Conservation (phyloP, 257 asterid genomes). For the Osmanthus fragrans region DNA sequence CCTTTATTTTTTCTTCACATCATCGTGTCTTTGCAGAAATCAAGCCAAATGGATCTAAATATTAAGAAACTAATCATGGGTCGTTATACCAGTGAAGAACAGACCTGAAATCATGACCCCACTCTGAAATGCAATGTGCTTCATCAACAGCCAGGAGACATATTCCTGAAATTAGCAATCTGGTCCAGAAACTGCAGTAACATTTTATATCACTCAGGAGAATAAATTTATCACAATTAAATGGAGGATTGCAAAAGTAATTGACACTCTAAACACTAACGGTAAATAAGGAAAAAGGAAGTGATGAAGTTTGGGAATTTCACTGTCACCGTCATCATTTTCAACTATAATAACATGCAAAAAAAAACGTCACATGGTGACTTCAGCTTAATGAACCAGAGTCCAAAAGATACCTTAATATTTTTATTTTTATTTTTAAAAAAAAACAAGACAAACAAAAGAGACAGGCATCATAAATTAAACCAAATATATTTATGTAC, state of each 20-base stretch:
- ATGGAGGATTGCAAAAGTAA: neutral
- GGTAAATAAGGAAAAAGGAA: neutral
- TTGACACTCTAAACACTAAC: neutral
- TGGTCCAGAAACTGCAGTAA: constrained; percentile 87
- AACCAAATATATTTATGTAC: neutral
- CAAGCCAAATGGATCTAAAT: neutral
- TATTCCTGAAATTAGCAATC: constrained; percentile 64
- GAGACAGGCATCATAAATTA: neutral
- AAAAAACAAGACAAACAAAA: neutral
- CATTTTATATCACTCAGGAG: constrained; percentile 19
- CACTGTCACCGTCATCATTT: neutral
- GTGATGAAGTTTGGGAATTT: neutral
- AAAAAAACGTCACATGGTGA: neutral
- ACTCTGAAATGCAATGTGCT: constrained; percentile 98
- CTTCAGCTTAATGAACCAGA: neutral
- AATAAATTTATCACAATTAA: constrained; percentile 8
- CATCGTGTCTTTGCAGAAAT: neutral
- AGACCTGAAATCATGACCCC: constrained; percentile 96
- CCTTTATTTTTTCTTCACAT: constrained; percentile 11
- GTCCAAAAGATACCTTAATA: neutral
- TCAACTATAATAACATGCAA: neutral
- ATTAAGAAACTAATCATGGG: constrained; percentile 6
- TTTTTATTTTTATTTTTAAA: no score
- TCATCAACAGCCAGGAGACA: constrained; percentile 95
- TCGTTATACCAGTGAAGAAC: constrained; percentile 11